phyloP scores from a whole-genome alignment of 257 asterid species.

The Plantago elongata region DNA sequence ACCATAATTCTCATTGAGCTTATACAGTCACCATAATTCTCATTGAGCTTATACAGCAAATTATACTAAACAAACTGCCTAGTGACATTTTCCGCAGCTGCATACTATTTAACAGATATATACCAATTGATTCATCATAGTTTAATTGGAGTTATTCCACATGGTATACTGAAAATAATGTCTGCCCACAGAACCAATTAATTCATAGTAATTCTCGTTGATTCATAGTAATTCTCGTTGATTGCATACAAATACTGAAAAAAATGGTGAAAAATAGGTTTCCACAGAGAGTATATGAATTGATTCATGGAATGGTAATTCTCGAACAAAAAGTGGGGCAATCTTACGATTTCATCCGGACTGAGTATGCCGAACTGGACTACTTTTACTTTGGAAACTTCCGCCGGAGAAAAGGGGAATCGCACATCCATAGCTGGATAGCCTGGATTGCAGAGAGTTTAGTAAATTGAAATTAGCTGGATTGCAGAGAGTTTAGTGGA shows the following conservation, averaged over 20 bases:
- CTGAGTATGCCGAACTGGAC: slow-evolving; percentile 94
- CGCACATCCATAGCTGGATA: slow-evolving; percentile 74
- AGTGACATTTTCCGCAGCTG: not conserved
- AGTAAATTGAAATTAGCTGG: no score
- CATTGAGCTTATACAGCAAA: no score
- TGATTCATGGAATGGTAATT: no score
- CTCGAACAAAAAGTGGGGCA: not conserved
- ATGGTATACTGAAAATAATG: no score
- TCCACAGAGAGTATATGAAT: not conserved
- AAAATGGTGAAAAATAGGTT: not conserved
- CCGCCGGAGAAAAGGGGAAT: slow-evolving; percentile 93
- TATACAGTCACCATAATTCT: no score
- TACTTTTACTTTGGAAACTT: slow-evolving; percentile 78
- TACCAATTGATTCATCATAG: not conserved
- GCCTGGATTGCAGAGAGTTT: no score
- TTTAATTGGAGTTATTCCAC: not conserved
- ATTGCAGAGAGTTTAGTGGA: no score
- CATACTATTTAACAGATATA: not conserved
- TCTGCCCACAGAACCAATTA: no score
- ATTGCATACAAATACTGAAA: not conserved
- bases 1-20: no score
- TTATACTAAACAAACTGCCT: not conserved
- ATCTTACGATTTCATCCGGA: slow-evolving; percentile 85
- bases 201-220: no score
- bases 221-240: no score